phyloP scores from a whole-genome alignment of 495 filamentous ascomycete genomes.

The Gamarada debralockiae region DNA sequence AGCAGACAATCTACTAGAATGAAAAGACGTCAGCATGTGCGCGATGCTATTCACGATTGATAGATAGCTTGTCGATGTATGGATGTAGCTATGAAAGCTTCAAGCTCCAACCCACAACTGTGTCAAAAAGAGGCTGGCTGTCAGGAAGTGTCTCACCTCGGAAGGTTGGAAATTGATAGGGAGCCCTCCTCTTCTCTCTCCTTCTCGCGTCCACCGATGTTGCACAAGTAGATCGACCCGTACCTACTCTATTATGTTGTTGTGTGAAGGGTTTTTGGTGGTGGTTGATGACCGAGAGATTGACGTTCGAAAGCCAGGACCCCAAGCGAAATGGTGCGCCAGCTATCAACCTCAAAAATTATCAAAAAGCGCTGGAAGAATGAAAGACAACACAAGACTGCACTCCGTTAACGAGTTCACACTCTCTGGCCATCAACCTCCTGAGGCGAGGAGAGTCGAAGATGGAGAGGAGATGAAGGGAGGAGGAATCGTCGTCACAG shows the following conservation, averaged over 20 bases:
- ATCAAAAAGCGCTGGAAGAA: conserved; percentile 23
- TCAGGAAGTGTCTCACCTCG: conserved; percentile 22
- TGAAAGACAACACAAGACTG: conserved; percentile 14
- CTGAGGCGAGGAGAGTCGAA: background rate
- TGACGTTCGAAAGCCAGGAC: conserved; percentile 8
- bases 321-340: conserved; percentile 16
- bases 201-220: conserved; percentile 9
- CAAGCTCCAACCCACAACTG: conserved; percentile 7
- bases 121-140: conserved; percentile 11
- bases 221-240: conserved; percentile 9
- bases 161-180: conserved; percentile 6
- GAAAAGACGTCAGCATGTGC: conserved; percentile 12
- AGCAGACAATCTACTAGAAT: conserved; percentile 5
- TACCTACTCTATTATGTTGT: background rate
- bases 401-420: background rate
- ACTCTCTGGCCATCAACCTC: conserved; percentile 23
- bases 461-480: conserved; percentile 1
- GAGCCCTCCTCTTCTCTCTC: conserved; percentile 1
- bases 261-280: conserved; percentile 1
- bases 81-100: background rate
- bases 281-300: background rate
- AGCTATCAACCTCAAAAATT: conserved; percentile 12
- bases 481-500: background rate
- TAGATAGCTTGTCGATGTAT: background rate
- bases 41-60: conserved; percentile 1